These are phyloP conservation scores for Infundibulicybe gibba DNA, from an alignment of 768 basidiomycete species.

Conservation along the genomic window DNA sequence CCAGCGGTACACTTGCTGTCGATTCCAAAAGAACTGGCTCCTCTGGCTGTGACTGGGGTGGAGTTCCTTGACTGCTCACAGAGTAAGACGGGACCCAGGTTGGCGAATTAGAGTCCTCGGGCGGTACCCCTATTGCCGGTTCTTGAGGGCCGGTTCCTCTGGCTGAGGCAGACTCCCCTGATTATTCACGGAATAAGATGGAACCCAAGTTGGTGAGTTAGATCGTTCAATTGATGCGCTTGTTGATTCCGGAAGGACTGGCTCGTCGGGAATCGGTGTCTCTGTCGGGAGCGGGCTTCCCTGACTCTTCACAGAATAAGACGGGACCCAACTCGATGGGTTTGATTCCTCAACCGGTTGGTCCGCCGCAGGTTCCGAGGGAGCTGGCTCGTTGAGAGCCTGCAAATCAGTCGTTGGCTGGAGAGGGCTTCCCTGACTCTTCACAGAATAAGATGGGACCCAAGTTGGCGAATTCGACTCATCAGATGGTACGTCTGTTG, in stretches of 20 bases:
- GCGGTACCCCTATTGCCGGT: neutral
- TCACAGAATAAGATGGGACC: conserved; percentile 14
- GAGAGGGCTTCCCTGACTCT: conserved; percentile 13
- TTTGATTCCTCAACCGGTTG: conserved; percentile 5
- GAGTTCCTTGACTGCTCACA: neutral
- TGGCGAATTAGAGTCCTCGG: conserved; percentile 9
- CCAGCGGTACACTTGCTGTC: conserved; percentile 1
- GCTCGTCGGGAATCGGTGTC: neutral
- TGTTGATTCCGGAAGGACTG: neutral
- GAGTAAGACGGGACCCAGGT: too few relatives aligned
- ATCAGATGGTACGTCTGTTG: conserved; percentile 4
- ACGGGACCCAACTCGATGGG: conserved; percentile 10
- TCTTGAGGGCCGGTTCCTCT: neutral
- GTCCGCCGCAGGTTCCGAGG: neutral
- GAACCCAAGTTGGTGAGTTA: conserved; percentile 25
- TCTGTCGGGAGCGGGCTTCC: conserved; percentile 17
- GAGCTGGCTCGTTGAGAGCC: too few relatives aligned
- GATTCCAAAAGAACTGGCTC: conserved; percentile 4
- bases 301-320: conserved; percentile 30
- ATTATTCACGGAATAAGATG: conserved; percentile 29
- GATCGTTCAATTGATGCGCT: conserved; percentile 12
- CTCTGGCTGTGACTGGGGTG: conserved; percentile 6
- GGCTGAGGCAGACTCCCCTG: conserved; percentile 23
- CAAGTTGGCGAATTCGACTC: conserved; percentile 18
- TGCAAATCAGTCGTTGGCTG: conserved; percentile 3